A percentile compares a stretch with the other conserved stretches of the same genome.
Conservation (phyloP, 1,284 basidiomycete genomes). For the Fomitopsis betulina region DNA sequence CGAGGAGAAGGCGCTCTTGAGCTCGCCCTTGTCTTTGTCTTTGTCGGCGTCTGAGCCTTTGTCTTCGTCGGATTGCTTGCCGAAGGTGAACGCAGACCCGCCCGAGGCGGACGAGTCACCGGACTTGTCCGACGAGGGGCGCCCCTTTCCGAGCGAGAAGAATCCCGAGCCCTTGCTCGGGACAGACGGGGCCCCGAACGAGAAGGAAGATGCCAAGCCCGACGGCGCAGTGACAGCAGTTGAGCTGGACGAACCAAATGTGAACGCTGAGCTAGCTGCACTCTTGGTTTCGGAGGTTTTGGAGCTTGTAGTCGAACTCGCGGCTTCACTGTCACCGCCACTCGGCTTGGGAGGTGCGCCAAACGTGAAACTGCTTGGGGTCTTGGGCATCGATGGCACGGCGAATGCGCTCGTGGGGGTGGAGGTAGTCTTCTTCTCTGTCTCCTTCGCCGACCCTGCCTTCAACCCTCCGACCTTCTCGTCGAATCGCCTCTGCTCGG, state of each 20-base stretch:
- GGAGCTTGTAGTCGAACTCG: neutral
- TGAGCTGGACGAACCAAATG: slow-evolving; percentile 10
- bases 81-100: slow-evolving; percentile 13
- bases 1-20: slow-evolving; percentile 11
- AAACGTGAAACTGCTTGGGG: slow-evolving; percentile 29
- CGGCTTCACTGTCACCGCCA: neutral
- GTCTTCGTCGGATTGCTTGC: slow-evolving; percentile 10
- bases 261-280: slow-evolving; percentile 9
- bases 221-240: neutral
- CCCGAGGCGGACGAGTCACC: neutral
- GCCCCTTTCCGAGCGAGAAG: neutral
- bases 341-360: slow-evolving; percentile 14
- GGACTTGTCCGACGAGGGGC: neutral
- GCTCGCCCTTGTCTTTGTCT: slow-evolving; percentile 10
- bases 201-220: neutral
- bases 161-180: slow-evolving; percentile 7
- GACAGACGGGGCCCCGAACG: slow-evolving; percentile 11
- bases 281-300: neutral
- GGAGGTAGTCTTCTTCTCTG: neutral
- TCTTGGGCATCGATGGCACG: slow-evolving; percentile 36
- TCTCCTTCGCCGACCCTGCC: neutral
- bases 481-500: slow-evolving; percentile 57
- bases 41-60: slow-evolving; percentile 6
- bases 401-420: neutral
- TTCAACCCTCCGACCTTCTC: slow-evolving; percentile 25